phyloP scores from a whole-genome alignment of 225 moss, liverwort and hornwort species.

The Ulota crispa region DNA sequence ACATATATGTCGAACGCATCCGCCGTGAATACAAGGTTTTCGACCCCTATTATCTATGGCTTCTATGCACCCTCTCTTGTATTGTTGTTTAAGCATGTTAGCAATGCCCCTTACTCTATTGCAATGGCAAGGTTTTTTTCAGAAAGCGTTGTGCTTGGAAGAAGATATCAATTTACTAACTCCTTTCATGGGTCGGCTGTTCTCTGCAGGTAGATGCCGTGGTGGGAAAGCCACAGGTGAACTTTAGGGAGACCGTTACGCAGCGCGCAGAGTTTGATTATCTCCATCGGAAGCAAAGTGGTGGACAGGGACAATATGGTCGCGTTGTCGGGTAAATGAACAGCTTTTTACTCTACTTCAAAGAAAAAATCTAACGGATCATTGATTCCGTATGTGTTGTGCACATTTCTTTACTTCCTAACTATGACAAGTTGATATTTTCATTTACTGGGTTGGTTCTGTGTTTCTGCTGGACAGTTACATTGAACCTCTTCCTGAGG shows the following conservation, averaged over 20 bases:
- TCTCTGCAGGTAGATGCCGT: constrained; percentile 79
- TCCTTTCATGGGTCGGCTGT: constrained; percentile 13
- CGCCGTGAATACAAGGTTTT: constrained; percentile 96
- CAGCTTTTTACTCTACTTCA: not conserved
- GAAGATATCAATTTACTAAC: constrained; percentile 10
- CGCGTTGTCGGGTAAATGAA: constrained; percentile 80
- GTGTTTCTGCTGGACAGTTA: constrained; percentile 55
- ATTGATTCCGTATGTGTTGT: not conserved
- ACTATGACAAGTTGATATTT: not conserved
- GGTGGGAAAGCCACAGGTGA: constrained; percentile 97
- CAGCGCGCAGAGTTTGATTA: constrained; percentile 94
- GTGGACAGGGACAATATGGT: constrained; percentile 98
- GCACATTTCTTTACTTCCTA: not conserved
- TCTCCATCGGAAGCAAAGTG: constrained; percentile 98
- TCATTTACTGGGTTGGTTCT: constrained; percentile 11
- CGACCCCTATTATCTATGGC: not conserved
- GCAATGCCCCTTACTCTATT: not conserved
- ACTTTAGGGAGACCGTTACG: constrained; percentile 93
- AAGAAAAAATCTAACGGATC: not conserved
- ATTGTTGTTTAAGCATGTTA: constrained; percentile 12
- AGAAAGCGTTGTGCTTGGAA: not conserved
- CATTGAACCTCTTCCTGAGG: constrained; percentile 84
- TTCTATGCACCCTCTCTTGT: not conserved
- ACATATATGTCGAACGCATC: constrained; percentile 98
- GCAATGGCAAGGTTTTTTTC: not conserved